These are phyloP conservation scores for Apiospora arundinis DNA, from an alignment of 2,329 filamentous ascomycete genomes.

Conservation along the genomic window DNA sequence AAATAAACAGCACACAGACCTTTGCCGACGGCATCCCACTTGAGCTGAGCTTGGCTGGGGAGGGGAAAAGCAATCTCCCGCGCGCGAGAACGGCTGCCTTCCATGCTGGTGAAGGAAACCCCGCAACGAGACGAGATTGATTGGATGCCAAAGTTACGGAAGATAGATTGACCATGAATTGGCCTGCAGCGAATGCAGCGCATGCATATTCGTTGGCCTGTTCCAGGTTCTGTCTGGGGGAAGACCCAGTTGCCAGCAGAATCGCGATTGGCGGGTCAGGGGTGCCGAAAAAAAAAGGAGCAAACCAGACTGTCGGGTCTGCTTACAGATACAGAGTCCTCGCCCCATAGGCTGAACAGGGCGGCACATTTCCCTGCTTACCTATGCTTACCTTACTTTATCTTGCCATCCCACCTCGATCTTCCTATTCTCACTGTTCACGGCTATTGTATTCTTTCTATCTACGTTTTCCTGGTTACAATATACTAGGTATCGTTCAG, in stretches of 20 bases:
- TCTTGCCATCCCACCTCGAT: no score
- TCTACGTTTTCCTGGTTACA: no score
- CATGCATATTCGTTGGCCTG: neutral
- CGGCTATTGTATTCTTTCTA: no score
- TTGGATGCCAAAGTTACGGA: neutral
- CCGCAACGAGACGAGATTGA: neutral
- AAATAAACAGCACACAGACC: neutral
- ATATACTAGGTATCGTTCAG: no score
- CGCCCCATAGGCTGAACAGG: no score
- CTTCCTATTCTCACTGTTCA: no score
- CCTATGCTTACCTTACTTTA: no score
- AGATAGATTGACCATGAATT: neutral
- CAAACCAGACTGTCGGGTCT: slow-evolving; percentile 1
- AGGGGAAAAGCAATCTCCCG: neutral
- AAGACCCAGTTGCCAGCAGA: neutral
- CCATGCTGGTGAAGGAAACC: neutral
- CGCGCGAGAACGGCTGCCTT: neutral
- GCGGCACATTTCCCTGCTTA: no score
- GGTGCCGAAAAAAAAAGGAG: neutral
- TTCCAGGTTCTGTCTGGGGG: neutral
- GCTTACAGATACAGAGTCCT: neutral
- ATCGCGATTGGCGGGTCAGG: neutral
- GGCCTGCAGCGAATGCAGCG: neutral
- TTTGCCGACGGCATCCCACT: neutral
- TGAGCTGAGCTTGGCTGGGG: neutral